Evolutionary conservation across 495 filamentous ascomycete genomes (phyloP).

Genomic region (Sabuloglossum arenarium): DNA sequence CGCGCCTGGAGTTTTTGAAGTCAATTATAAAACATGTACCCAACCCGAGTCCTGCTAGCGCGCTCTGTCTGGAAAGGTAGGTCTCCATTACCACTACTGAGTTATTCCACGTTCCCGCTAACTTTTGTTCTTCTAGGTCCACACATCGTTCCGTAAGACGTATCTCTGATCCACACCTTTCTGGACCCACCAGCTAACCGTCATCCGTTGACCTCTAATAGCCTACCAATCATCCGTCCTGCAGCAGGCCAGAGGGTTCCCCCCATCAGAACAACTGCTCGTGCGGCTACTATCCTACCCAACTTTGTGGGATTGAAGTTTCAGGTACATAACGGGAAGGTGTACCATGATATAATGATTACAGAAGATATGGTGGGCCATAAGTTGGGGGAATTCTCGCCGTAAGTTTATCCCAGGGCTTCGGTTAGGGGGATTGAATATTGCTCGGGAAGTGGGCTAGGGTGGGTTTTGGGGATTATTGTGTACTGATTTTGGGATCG

Average conservation of each 20-base stretch:
- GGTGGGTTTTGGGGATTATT: not conserved
- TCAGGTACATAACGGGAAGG: conserved; percentile 89
- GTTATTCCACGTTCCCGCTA: not conserved
- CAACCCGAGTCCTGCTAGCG: conserved; percentile 29
- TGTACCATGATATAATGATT: conserved; percentile 67
- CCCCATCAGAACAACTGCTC: conserved; percentile 75
- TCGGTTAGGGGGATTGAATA: not conserved
- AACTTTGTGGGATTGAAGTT: conserved; percentile 90
- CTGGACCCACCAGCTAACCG: not conserved
- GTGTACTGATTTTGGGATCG: not conserved
- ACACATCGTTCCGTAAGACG: conserved; percentile 48
- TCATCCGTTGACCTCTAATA: conserved; percentile 10
- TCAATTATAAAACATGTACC: conserved; percentile 23
- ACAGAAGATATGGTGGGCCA: conserved; percentile 98
- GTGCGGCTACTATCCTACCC: conserved; percentile 81
- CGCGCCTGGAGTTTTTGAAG: not conserved
- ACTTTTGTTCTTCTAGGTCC: conserved; percentile 25
- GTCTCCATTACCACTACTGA: not conserved
- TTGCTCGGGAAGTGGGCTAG: not conserved
- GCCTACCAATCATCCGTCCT: conserved; percentile 41
- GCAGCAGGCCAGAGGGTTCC: conserved; percentile 37
- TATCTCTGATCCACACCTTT: conserved; percentile 1
- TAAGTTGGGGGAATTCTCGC: conserved; percentile 87
- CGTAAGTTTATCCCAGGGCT: conserved; percentile 33
- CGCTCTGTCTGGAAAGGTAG: conserved; percentile 38